Base-by-base conservation (phyloP, 2,329 filamentous ascomycete genomes). In the Nothophoma quercina region DNA sequence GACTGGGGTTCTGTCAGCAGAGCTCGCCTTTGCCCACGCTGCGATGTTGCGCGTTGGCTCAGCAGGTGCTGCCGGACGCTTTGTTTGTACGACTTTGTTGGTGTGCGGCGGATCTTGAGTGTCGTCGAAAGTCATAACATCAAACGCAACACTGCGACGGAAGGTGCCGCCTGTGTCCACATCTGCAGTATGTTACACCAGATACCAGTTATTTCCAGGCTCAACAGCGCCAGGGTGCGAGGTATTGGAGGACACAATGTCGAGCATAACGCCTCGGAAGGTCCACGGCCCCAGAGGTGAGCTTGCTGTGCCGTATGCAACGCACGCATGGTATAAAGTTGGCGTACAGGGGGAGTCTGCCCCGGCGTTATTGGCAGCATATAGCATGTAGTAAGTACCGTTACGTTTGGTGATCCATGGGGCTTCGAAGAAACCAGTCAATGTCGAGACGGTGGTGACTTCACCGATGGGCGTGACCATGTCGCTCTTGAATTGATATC, bases 361-460 rank as follows among this genome's bases (percentile, higher is more conserved):
- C 2, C 72, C 73, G 1, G 72, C 73, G 49, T 75, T 75, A 51
- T 77, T 77, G 4, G 68, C 75, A 1, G 75, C 73, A 35, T 75
- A 77, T 5, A 77, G 59, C 65, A 77, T 68, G 58, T 77, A 77
- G 57, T 77, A 77, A 0, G 73, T 75, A 4, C 48, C 48, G 1
- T 61, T 62, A 1, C 69, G 66, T 60, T 73, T 75, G 48, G 72
- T 73, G 7, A 77, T 53, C 75, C 75, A 77, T 0, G 75, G 69
- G 0, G 73, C 75, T 43, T 77, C 74, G 39, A 77, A 76, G 46
- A 70, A 76, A 0, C 71, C 73, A 0, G 61, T 70, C 7, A 76
- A 55, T 8, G 55, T 58, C 18, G 36, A 38, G 16, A 74, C 65
- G 15, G 55, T 47, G 6, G 64, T 56, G 30, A 65, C 51, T 19